phyloP scores from a whole-genome alignment of 805 yeast genomes.

The Candida germanica region DNA sequence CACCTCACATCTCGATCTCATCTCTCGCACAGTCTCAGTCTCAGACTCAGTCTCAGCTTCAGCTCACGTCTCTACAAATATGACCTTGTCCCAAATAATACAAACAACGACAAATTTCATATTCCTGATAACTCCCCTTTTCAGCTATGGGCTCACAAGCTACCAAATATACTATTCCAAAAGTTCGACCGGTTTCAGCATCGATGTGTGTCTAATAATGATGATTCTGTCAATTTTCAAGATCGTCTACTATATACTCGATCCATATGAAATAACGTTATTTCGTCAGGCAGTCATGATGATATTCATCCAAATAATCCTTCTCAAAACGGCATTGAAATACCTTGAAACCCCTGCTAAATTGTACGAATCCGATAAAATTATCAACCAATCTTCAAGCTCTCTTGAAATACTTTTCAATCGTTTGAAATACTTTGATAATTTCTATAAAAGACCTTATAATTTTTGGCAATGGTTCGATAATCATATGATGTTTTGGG shows the following conservation, averaged over 20 bases:
- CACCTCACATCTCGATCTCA: conserved; percentile 1
- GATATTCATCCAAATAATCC: conserved; percentile 71
- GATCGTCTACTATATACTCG: conserved; percentile 71
- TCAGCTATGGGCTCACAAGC: conserved; percentile 85
- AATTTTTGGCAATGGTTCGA: conserved; percentile 87
- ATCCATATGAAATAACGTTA: conserved; percentile 78
- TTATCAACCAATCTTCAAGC: conserved; percentile 18
- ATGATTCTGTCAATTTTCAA: conserved; percentile 69
- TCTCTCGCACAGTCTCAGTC: no score
- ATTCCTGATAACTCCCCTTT: conserved; percentile 77
- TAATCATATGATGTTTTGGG: conserved; percentile 52
- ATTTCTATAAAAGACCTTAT: conserved; percentile 53
- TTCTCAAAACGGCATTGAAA: conserved; percentile 60
- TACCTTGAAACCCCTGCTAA: conserved; percentile 45
- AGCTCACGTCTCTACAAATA: no score
- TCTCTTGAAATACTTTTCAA: conserved; percentile 9
- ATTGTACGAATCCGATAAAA: conserved; percentile 25
- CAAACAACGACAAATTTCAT: conserved; percentile 46
- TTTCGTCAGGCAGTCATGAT: conserved; percentile 79
- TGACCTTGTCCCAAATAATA: neutral
- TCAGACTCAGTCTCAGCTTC: no score
- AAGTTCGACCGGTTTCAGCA: conserved; percentile 75
- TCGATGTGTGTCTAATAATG: conserved; percentile 95
- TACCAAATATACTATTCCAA: conserved; percentile 59
- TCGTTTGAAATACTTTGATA: conserved; percentile 63